Conservation (phyloP, 257 asterid species). For the Ballota nigra region DNA sequence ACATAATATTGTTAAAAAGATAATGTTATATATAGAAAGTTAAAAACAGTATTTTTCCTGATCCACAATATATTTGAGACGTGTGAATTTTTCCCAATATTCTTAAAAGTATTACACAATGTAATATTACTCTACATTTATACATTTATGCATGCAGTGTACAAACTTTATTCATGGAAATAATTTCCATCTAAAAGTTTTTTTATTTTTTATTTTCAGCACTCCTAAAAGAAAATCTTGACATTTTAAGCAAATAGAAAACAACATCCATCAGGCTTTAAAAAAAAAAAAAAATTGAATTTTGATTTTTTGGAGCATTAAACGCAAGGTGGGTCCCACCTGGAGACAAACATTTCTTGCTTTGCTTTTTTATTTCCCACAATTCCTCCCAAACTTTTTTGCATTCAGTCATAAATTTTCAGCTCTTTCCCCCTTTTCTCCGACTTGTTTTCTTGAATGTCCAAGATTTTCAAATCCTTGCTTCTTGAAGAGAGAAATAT, state of each 20-base stretch:
- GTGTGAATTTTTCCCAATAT: no score
- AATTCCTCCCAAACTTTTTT: constrained; percentile 22
- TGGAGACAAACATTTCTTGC: constrained; percentile 39
- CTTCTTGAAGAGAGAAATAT: constrained; percentile 22
- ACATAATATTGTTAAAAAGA: no score
- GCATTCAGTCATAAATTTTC: constrained; percentile 29
- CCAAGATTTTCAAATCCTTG: constrained; percentile 31
- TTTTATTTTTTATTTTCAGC: no score
- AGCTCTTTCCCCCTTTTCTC: constrained; percentile 30
- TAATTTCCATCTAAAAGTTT: background rate
- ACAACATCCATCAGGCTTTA: constrained; percentile 14
- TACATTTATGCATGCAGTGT: background rate
- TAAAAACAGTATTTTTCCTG: no score
- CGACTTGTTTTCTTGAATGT: constrained; percentile 30
- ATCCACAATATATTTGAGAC: no score
- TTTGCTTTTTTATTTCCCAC: constrained; percentile 30
- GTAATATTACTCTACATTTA: no score
- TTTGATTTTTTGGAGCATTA: constrained; percentile 19
- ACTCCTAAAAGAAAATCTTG: background rate
- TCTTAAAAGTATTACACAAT: no score
- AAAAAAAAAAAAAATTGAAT: constrained; percentile 8
- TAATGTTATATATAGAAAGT: no score
- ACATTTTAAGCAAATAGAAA: constrained; percentile 20
- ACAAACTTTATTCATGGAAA: background rate
- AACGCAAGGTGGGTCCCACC: constrained; percentile 40